Conservation (phyloP, 2,329 filamentous ascomycete species). For the Penicillium sp. region DNA sequence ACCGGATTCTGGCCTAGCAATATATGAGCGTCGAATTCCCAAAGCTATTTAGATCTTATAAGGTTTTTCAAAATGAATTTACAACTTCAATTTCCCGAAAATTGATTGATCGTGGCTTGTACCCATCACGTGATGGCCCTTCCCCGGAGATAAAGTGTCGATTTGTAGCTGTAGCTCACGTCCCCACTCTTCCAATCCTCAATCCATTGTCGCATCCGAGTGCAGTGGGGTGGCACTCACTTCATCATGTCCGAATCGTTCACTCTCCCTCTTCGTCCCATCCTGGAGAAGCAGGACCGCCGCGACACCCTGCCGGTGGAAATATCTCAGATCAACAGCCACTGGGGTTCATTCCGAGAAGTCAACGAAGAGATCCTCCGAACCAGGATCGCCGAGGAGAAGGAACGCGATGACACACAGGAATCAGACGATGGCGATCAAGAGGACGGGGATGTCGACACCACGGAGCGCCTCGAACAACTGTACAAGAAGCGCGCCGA, state of each 20-base stretch:
- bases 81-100: neutral
- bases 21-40: rapidly evolving
- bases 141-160: neutral
- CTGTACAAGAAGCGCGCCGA: constrained; percentile 47
- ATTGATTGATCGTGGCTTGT: neutral
- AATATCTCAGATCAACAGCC: constrained; percentile 73
- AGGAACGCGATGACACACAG: constrained; percentile 49
- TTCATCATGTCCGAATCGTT: constrained; percentile 42
- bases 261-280: constrained; percentile 63
- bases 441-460: constrained; percentile 32
- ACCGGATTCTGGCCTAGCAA: too few species aligned
- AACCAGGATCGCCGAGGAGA: constrained; percentile 61
- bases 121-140: neutral
- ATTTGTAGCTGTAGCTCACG: neutral
- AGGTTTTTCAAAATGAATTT: neutral
- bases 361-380: constrained; percentile 72
- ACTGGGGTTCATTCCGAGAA: constrained; percentile 78
- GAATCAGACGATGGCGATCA: constrained; percentile 44
- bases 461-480: constrained; percentile 40
- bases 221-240: neutral
- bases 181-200: neutral
- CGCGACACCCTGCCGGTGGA: constrained; percentile 66
- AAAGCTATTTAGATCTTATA: neutral
- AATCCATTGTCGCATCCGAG: neutral
- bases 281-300: constrained; percentile 46